These are phyloP conservation scores for Discostella pseudostelligera DNA, from an alignment of 108 stramenopile species.

Conservation along the genomic window DNA sequence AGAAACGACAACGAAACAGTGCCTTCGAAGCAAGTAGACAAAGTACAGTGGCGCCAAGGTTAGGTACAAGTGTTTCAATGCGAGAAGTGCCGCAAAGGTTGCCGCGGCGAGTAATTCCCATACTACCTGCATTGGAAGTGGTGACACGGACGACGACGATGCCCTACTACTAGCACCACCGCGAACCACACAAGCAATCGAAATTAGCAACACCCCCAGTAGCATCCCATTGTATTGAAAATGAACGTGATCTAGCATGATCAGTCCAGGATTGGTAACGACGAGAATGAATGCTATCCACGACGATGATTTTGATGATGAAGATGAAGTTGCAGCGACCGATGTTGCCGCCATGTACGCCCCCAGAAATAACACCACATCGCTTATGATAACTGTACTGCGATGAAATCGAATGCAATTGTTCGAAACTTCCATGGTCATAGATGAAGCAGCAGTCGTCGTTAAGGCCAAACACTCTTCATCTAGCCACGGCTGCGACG, in stretches of 20 bases:
- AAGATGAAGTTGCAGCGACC: not conserved
- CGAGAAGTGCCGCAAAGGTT: constrained; percentile 76
- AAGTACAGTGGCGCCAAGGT: constrained; percentile 88
- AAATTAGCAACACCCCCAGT: constrained; percentile 81
- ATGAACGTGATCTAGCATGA: constrained; percentile 93
- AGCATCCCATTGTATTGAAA: constrained; percentile 97
- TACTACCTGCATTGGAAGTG: constrained; percentile 6
- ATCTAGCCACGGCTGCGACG: constrained; percentile 43
- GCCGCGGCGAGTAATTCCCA: constrained; percentile 59
- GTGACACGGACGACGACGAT: not conserved
- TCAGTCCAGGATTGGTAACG: constrained; percentile 74
- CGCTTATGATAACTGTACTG: constrained; percentile 75
- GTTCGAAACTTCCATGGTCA: constrained; percentile 10
- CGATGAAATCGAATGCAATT: constrained; percentile 76
- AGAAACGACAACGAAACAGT: constrained; percentile 52
- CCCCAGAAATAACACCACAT: constrained; percentile 65
- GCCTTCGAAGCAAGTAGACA: constrained; percentile 68
- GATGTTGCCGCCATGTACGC: constrained; percentile 48
- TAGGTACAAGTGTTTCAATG: constrained; percentile 93
- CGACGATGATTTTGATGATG: constrained; percentile 5
- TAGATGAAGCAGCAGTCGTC: constrained; percentile 32
- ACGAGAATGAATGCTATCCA: constrained; percentile 52
- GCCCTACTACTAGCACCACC: constrained; percentile 41
- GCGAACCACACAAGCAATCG: constrained; percentile 61
- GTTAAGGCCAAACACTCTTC: constrained; percentile 64